Percentiles rank a stretch among this genome's conserved stretches.
Evolutionary conservation across 73 alveolate genomes (phyloP).

Genomic region (Symbiodinium natans): DNA sequence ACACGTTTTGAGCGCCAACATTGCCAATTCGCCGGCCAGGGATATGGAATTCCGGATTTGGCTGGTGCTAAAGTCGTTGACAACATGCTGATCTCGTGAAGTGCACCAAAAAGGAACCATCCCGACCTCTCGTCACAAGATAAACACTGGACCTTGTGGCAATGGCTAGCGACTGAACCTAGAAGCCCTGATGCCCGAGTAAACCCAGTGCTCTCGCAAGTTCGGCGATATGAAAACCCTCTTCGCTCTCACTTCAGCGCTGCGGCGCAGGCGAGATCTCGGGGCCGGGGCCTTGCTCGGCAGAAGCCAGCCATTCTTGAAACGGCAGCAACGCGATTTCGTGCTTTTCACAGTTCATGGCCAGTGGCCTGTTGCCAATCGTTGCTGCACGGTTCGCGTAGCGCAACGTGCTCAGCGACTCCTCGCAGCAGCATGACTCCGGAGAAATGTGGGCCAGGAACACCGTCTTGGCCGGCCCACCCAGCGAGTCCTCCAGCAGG

Average conservation of each 20-base stretch:
- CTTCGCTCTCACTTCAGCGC: background rate
- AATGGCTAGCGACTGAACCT: background rate
- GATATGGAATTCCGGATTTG: background rate
- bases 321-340: background rate
- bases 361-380: background rate
- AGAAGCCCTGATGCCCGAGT: background rate
- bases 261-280: background rate
- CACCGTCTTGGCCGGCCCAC: constrained; percentile 98
- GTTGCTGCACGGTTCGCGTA: constrained; percentile 96
- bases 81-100: background rate
- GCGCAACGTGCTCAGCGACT: constrained; percentile 98
- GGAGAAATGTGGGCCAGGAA: constrained; percentile 99
- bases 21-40: background rate
- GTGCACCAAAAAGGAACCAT: background rate
- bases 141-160: background rate
- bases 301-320: background rate
- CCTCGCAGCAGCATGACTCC: constrained; percentile 98
- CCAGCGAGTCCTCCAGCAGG: constrained; percentile 98
- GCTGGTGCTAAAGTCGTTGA: background rate
- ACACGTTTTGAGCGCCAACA: background rate
- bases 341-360: background rate
- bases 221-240: background rate
- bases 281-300: background rate
- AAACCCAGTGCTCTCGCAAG: background rate
- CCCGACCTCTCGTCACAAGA: background rate